These are phyloP conservation scores for Staphylotrichum tortipilum DNA, from an alignment of 495 filamentous ascomycete species.

Conservation along the genomic window DNA sequence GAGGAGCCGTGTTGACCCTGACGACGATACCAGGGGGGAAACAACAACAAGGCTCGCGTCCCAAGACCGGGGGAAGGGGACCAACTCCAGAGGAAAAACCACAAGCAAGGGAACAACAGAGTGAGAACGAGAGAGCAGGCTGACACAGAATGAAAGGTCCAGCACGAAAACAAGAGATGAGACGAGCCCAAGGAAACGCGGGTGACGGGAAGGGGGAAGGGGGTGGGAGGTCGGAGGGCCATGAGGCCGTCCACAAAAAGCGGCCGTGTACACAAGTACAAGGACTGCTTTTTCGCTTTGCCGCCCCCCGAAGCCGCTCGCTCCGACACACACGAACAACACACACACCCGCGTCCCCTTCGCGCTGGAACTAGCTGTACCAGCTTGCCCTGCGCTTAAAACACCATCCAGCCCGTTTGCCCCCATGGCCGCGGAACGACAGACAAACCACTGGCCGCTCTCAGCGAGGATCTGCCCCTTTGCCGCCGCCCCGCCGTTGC, in stretches of 20 bases:
- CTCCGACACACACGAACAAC: neutral
- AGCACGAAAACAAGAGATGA: constrained; percentile 2
- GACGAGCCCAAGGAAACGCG: constrained; percentile 6
- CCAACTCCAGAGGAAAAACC: neutral
- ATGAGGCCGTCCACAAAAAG: neutral
- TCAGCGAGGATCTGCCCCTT: too few species aligned
- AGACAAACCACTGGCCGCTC: too few species aligned
- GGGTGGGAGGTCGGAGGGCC: neutral
- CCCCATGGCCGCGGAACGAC: too few species aligned
- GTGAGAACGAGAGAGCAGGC: neutral
- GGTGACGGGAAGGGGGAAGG: constrained; percentile 1
- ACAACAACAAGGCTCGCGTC: neutral
- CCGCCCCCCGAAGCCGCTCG: constrained; percentile 4
- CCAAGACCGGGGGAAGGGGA: neutral
- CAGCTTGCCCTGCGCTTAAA: too few species aligned
- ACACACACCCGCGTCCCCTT: neutral
- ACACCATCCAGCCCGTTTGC: too few species aligned
- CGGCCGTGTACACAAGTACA: neutral
- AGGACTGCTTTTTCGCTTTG: neutral
- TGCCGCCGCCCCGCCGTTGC: too few species aligned
- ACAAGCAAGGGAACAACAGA: constrained; percentile 10
- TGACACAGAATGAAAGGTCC: neutral
- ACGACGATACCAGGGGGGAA: neutral
- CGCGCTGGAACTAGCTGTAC: too few species aligned
- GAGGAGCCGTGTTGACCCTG: neutral